A percentile compares a stretch with the other conserved stretches of the same genome.
phyloP scores from a whole-genome alignment of 352 stramenopile genomes.

The Globisporangium nodosum region DNA sequence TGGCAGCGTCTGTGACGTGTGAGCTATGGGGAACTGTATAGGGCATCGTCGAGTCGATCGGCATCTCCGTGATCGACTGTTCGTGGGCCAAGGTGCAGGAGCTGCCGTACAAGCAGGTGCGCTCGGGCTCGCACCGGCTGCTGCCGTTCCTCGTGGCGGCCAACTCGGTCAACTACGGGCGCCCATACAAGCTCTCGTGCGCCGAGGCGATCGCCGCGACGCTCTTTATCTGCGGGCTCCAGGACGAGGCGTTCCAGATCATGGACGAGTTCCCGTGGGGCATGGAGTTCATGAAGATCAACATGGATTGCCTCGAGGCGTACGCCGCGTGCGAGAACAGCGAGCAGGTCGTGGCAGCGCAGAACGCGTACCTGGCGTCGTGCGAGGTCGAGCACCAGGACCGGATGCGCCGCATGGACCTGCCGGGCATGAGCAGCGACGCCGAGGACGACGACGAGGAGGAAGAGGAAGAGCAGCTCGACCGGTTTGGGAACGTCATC shows the following conservation, averaged over 20 bases:
- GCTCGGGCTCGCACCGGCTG: conserved; percentile 91
- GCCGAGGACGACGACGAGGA: conserved; percentile 14
- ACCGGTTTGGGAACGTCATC: conserved; percentile 6
- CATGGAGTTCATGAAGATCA: conserved; percentile 92
- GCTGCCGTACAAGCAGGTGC: conserved; percentile 94
- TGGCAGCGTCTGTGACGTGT: neutral
- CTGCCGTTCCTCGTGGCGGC: conserved; percentile 97
- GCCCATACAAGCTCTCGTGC: conserved; percentile 94
- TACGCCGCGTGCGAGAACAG: conserved; percentile 76
- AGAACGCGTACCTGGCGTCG: conserved; percentile 59
- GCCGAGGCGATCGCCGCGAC: conserved; percentile 96
- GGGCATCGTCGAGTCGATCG: conserved; percentile 68
- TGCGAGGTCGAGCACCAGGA: conserved; percentile 61
- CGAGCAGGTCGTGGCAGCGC: conserved; percentile 67
- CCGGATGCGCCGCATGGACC: conserved; percentile 39
- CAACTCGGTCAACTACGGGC: conserved; percentile 99
- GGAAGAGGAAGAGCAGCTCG: conserved; percentile 16
- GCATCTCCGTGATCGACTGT: conserved; percentile 96
- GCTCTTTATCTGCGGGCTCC: conserved; percentile 95
- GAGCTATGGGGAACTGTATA: conserved; percentile 10
- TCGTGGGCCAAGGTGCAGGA: conserved; percentile 96
- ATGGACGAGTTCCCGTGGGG: conserved; percentile 94
- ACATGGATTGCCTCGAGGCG: conserved; percentile 89
- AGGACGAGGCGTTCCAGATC: conserved; percentile 84
- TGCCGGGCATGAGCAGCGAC: conserved; percentile 59